Conservation (phyloP, 176 grass and related monocot species). For the Musa troglodytarum region DNA sequence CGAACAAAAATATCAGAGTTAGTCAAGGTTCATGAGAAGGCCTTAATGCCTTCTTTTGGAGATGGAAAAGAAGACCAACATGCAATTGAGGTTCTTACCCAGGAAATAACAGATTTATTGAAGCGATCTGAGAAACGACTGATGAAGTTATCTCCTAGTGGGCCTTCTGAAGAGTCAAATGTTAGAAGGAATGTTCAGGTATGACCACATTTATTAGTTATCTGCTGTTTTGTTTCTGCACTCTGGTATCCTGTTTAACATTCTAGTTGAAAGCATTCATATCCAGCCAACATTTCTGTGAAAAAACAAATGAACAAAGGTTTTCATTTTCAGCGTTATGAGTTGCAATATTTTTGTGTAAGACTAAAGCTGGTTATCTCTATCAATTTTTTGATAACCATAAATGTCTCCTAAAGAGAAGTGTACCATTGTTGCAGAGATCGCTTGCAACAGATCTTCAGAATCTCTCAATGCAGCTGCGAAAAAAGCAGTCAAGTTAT, state of each 20-base stretch:
- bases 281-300: neutral
- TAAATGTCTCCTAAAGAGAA: neutral
- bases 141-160: constrained; percentile 56
- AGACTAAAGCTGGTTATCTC: neutral
- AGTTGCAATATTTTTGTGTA: neutral
- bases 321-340: neutral
- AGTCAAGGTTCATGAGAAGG: constrained; percentile 75
- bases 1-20: constrained; percentile 79
- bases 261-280: neutral
- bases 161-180: constrained; percentile 86
- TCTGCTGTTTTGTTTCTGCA: neutral
- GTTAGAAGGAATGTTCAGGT: constrained; percentile 93
- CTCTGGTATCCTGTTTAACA: neutral
- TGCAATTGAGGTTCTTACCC: constrained; percentile 73
- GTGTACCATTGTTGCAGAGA: constrained; percentile 42
- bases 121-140: constrained; percentile 73
- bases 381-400: neutral
- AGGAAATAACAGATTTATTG: constrained; percentile 75
- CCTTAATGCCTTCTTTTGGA: constrained; percentile 94
- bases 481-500: constrained; percentile 86
- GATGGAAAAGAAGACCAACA: constrained; percentile 70
- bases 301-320: neutral
- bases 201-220: neutral
- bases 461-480: constrained; percentile 78
- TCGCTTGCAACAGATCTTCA: constrained; percentile 92